Evolutionary conservation across 2,329 filamentous ascomycete species (phyloP), one percentile per base, ranked within the genome.

Genomic region (Ophiostoma angusticollis): DNA sequence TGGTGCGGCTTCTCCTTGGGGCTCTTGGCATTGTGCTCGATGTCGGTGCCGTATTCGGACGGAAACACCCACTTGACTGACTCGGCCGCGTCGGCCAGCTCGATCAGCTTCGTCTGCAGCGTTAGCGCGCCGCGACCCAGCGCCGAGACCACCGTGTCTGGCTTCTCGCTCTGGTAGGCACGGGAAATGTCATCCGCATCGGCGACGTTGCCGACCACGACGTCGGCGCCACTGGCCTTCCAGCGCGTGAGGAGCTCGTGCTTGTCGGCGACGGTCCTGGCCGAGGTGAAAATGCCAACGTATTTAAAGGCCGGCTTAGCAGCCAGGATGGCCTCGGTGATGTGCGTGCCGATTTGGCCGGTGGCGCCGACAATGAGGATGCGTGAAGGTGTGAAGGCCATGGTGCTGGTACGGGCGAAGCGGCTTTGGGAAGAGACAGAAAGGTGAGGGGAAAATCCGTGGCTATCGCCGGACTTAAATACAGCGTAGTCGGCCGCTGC

Each of bases 11-110:
- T 72, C 56, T 84, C 80, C 8, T 58, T 48, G 3, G 64, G 63
- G 12, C 76, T 80, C 17, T 64, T 52, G 1, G 72, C 61, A 17
- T 64, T 61, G 50, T 80, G 77, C 52, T 77, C 76, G 33, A 76
- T 70, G 50, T 77, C 78, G 2, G 72, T 80, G 40, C 73, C 74
- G 50, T 76, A 82, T 53, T 82, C 78, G 7, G 72, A 78, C 0
- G 78, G 77, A 46, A 79, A 70, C 59, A 83, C 80, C 62, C 72
- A 72, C 45, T 68, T 65, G 23, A 82, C 68, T 11, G 37, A 7
- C 18, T 59, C 54, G 0, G 66, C 65, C 38, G 63, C 55, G 28
- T 73, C 70, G 11, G 78, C 77, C 18, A 78, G 60, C 31, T 60
- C 60, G 37, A 84, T 67, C n/a, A 83, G 64, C 3, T 67, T 58